phyloP scores from a whole-genome alignment of 1,139 yeast species.

The Saccharomyces pastorianus region DNA sequence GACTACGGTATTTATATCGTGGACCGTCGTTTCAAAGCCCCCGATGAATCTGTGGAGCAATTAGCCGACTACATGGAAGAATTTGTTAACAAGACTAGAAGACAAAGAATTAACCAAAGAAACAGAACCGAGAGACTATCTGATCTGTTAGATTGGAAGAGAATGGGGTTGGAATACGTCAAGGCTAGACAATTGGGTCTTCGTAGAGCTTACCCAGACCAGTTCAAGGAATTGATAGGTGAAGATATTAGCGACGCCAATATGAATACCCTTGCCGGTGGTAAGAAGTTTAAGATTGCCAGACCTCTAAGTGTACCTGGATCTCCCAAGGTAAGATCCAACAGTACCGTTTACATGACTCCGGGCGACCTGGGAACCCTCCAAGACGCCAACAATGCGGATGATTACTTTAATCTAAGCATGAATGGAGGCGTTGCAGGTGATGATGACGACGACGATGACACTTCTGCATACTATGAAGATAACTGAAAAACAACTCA shows the following conservation, averaged over 20 bases:
- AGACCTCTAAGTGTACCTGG: constrained; percentile 95
- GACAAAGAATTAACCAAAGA: constrained; percentile 96
- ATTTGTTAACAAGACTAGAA: constrained; percentile 78
- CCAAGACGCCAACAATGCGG: constrained; percentile 80
- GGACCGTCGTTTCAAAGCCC: constrained; percentile 87
- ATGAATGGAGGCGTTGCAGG: constrained; percentile 39
- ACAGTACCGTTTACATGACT: constrained; percentile 58
- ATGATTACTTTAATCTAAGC: constrained; percentile 78
- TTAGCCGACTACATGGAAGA: constrained; percentile 84
- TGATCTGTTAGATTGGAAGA: constrained; percentile 91
- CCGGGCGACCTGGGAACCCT: constrained; percentile 65
- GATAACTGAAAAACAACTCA: background rate
- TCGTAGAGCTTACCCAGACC: constrained; percentile 88
- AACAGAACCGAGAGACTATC: constrained; percentile 91
- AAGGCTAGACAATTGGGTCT: constrained; percentile 90
- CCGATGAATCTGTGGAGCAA: constrained; percentile 91
- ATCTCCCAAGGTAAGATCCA: constrained; percentile 56
- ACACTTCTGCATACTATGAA: constrained; percentile 3
- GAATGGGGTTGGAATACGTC: constrained; percentile 94
- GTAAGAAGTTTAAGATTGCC: constrained; percentile 57
- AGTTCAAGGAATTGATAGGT: constrained; percentile 51
- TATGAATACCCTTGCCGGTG: constrained; percentile 28
- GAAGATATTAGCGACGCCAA: constrained; percentile 25
- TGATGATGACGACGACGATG: constrained; percentile 35
- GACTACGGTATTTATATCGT: constrained; percentile 98